phyloP scores from a whole-genome alignment of 345 rosid genomes.

The Dimocarpus longan region DNA sequence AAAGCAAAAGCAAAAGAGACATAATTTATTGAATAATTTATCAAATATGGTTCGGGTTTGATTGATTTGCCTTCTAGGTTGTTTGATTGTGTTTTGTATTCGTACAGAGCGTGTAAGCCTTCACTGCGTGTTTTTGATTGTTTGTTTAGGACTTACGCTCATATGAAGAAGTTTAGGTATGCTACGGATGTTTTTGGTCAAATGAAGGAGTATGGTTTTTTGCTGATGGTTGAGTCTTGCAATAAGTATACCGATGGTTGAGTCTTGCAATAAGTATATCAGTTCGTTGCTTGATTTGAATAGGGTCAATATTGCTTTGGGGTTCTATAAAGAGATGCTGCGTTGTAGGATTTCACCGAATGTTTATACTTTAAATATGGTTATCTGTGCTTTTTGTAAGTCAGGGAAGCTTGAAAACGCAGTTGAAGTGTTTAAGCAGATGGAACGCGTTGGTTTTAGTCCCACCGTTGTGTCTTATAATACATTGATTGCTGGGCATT shows the following conservation, averaged over 20 bases:
- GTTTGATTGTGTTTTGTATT: slow-evolving; percentile 60
- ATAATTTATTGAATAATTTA: too few species aligned
- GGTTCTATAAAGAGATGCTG: slow-evolving; percentile 67
- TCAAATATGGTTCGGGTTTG: too few species aligned
- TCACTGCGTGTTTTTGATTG: slow-evolving; percentile 74
- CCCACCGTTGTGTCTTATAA: slow-evolving; percentile 61
- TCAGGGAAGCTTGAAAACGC: slow-evolving; percentile 69
- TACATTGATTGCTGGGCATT: slow-evolving; percentile 73
- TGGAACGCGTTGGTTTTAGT: slow-evolving; percentile 52
- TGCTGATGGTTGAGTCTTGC: too few species aligned
- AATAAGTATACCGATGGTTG: too few species aligned
- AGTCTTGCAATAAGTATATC: slow-evolving; percentile 84
- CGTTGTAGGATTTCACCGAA: slow-evolving; percentile 71
- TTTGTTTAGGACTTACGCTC: slow-evolving; percentile 68
- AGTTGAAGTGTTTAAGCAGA: slow-evolving; percentile 51
- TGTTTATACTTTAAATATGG: slow-evolving; percentile 73
- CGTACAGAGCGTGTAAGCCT: slow-evolving; percentile 74
- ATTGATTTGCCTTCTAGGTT: slow-evolving; percentile 47
- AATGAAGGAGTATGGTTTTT: slow-evolving; percentile 74
- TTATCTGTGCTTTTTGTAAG: slow-evolving; percentile 61
- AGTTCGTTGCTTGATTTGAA: slow-evolving; percentile 58
- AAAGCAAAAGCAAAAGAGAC: too few species aligned
- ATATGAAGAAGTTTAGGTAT: slow-evolving; percentile 65
- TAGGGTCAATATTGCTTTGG: slow-evolving; percentile 64
- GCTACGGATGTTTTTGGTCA: slow-evolving; percentile 56